A percentile compares a stretch with the other conserved stretches of the same genome.
These are phyloP conservation scores for Pseudocercospora ulei DNA, from an alignment of 2,329 filamentous ascomycete genomes.

Conservation along the genomic window DNA sequence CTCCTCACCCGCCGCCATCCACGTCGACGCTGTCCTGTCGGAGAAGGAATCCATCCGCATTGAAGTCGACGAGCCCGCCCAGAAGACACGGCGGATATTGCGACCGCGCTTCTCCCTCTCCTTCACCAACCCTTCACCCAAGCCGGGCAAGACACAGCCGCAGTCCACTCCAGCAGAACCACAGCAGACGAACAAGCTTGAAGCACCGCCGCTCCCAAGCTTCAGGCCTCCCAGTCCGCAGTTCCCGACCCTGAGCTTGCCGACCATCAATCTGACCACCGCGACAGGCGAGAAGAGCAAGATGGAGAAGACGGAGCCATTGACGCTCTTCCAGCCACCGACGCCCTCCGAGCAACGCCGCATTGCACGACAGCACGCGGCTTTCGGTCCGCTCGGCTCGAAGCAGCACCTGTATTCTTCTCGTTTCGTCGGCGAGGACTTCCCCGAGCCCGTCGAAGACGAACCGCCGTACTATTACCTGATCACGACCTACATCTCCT, in stretches of 20 bases:
- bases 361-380: conserved; percentile 69
- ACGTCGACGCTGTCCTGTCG: conserved; percentile 42
- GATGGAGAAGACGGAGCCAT: conserved; percentile 62
- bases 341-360: conserved; percentile 71
- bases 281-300: conserved; percentile 66
- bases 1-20: conserved; percentile 43
- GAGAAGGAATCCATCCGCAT: conserved; percentile 44
- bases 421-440: conserved; percentile 68
- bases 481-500: conserved; percentile 96
- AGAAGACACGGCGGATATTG: conserved; percentile 20
- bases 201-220: conserved; percentile 43
- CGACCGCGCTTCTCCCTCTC: conserved; percentile 28
- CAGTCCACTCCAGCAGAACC: conserved; percentile 33
- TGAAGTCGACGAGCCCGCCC: conserved; percentile 22
- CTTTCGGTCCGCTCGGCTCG: conserved; percentile 79
- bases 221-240: conserved; percentile 55
- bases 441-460: conserved; percentile 78
- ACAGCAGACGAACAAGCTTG: conserved; percentile 22
- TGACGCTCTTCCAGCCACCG: conserved; percentile 78
- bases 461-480: conserved; percentile 96
- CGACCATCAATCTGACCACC: conserved; percentile 84
- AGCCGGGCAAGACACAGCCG: conserved; percentile 26
- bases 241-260: conserved; percentile 67
- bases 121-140: conserved; percentile 29
- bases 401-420: conserved; percentile 80